phyloP scores from a whole-genome alignment of 306 rosid species.

The Cicer bijugum region DNA sequence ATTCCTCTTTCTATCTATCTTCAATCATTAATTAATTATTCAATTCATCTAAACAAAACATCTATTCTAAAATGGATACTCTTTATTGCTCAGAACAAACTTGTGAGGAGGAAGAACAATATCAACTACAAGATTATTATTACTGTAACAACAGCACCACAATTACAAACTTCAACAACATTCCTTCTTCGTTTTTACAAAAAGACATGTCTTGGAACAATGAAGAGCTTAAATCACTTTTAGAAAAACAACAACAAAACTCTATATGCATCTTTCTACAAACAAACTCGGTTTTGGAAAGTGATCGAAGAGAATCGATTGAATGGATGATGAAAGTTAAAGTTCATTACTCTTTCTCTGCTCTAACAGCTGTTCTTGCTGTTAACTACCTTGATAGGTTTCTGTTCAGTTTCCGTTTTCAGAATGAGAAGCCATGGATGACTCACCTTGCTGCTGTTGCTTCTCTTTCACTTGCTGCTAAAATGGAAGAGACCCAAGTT shows the following conservation, averaged over 20 bases:
- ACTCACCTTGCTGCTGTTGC: constrained; percentile 80
- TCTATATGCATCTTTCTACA: constrained; percentile 42
- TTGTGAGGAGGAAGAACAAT: constrained; percentile 54
- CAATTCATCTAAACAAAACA: too few species aligned
- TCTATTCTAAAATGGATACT: constrained; percentile 44
- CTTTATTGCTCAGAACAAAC: constrained; percentile 77
- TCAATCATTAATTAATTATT: too few species aligned
- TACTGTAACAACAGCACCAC: constrained; percentile 13
- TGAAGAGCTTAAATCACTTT: constrained; percentile 66
- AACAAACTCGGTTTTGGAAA: constrained; percentile 41
- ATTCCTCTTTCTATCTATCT: too few species aligned
- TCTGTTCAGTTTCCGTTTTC: constrained; percentile 54
- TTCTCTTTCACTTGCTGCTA: constrained; percentile 88
- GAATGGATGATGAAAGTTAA: constrained; percentile 78
- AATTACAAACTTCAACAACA: constrained; percentile 9
- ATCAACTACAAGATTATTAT: constrained; percentile 40
- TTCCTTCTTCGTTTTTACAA: constrained; percentile 47
- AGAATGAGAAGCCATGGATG: constrained; percentile 86
- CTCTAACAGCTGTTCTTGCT: constrained; percentile 79
- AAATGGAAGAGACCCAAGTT: constrained; percentile 84
- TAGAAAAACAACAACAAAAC: constrained; percentile 57
- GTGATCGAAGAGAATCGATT: constrained; percentile 61
- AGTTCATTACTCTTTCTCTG: constrained; percentile 68
- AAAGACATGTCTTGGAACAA: constrained; percentile 76
- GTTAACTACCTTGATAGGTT: constrained; percentile 80